Percentiles rank a stretch among this genome's conserved stretches.
Conservation (phyloP, 208 protist species). For the Acanthamoeba healyi region DNA sequence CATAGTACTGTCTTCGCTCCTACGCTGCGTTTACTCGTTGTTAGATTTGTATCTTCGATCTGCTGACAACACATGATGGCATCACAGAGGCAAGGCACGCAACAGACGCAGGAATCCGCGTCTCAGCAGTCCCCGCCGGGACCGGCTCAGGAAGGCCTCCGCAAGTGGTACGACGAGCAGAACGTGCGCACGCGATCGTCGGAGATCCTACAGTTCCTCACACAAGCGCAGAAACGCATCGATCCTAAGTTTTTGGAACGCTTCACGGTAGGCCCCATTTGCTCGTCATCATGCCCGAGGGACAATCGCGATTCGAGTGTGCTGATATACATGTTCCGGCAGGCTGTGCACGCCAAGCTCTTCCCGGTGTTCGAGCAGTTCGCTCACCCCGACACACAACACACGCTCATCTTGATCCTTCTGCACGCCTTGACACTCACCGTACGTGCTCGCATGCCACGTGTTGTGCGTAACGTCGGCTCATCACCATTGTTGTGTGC, state of each 20-base stretch:
- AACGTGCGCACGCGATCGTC: neutral
- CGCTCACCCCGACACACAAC: neutral
- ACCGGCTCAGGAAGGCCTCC: neutral
- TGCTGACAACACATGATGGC: too few relatives aligned
- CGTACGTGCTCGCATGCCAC: neutral
- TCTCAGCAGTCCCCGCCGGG: neutral
- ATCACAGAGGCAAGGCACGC: neutral
- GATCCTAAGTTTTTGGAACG: conserved; percentile 56
- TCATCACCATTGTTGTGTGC: neutral
- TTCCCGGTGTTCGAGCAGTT: conserved; percentile 28
- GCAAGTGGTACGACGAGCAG: conserved; percentile 11
- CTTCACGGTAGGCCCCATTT: neutral
- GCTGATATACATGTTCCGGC: neutral
- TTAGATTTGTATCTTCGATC: too few relatives aligned
- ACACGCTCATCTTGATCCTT: conserved; percentile 35
- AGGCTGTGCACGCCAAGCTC: conserved; percentile 15
- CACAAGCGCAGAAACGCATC: neutral
- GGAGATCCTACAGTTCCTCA: neutral
- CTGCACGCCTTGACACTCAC: conserved; percentile 23
- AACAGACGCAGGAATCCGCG: neutral
- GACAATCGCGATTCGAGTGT: neutral
- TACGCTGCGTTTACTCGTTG: too few relatives aligned
- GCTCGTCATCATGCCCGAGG: neutral
- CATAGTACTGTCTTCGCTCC: too few relatives aligned
- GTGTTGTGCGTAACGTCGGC: neutral